Conservation (phyloP, 768 basidiomycete genomes). For the Pilatotrama ljubarskyi region DNA sequence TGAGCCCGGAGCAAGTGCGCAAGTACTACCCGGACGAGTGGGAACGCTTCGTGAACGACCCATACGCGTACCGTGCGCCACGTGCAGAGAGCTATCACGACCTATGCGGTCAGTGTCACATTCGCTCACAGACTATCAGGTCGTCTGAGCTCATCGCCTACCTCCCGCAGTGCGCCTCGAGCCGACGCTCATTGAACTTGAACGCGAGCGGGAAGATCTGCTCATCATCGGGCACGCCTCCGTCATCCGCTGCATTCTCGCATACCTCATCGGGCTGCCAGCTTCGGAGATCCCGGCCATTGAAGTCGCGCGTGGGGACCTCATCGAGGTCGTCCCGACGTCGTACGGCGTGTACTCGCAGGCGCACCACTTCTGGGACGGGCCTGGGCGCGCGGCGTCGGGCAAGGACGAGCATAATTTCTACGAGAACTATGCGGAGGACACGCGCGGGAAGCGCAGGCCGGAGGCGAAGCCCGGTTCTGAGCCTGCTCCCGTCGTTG, state of each 20-base stretch:
- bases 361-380: conserved; percentile 90
- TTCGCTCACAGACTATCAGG: neutral
- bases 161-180: conserved; percentile 80
- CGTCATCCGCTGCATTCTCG: conserved; percentile 93
- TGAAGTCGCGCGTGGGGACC: conserved; percentile 93
- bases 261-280: conserved; percentile 90
- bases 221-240: conserved; percentile 97
- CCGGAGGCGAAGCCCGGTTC: conserved; percentile 17
- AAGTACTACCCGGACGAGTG: conserved; percentile 93
- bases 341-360: conserved; percentile 89
- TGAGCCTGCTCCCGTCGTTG: neutral
- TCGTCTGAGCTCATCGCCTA: neutral
- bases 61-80: conserved; percentile 89
- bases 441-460: conserved; percentile 39
- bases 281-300: conserved; percentile 97
- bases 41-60: conserved; percentile 89
- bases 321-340: conserved; percentile 90
- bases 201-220: conserved; percentile 91
- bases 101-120: conserved; percentile 59
- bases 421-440: conserved; percentile 81
- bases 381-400: conserved; percentile 59
- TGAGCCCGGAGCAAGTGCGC: conserved; percentile 86
- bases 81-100: conserved; percentile 98
- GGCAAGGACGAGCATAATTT: conserved; percentile 74
- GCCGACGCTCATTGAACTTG: conserved; percentile 88